A percentile compares a stretch with the other conserved stretches of the same genome.
These are phyloP conservation scores for Epichloe glyceriae DNA, from an alignment of 2,329 filamentous ascomycete genomes.

Conservation along the genomic window DNA sequence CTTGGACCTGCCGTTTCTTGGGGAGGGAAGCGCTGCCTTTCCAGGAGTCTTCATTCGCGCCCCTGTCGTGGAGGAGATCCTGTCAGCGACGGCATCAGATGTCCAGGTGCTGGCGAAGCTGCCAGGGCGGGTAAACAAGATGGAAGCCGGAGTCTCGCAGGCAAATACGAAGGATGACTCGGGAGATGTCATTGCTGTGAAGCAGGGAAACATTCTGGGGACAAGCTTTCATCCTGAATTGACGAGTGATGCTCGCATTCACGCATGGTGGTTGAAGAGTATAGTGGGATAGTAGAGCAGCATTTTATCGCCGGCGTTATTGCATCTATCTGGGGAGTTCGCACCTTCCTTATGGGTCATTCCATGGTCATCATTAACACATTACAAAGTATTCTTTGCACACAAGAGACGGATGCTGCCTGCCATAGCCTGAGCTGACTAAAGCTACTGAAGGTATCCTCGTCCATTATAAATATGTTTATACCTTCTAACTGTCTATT, in stretches of 20 bases:
- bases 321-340: not conserved
- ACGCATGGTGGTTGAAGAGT: constrained; percentile 71
- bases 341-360: not conserved
- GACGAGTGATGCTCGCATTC: constrained; percentile 76
- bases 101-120: constrained; percentile 42
- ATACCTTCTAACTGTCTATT: too few relatives aligned
- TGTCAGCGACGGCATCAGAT: constrained; percentile 28
- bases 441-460: too few relatives aligned
- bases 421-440: too few relatives aligned
- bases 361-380: too few relatives aligned
- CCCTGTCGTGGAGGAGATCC: constrained; percentile 76
- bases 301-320: not conserved
- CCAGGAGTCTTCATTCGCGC: constrained; percentile 86
- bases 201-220: constrained; percentile 83
- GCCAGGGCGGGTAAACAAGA: constrained; percentile 26
- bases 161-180: constrained; percentile 28
- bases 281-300: constrained; percentile 35
- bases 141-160: constrained; percentile 24
- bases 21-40: constrained; percentile 33
- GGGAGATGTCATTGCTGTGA: constrained; percentile 76
- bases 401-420: too few relatives aligned
- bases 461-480: too few relatives aligned
- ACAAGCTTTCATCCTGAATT: constrained; percentile 95
- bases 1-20: constrained; percentile 60
- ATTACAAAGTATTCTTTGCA: too few relatives aligned